Percentiles rank a stretch among this genome's conserved stretches.
phyloP scores from a whole-genome alignment of 2,329 filamentous ascomycete species.

The Apiospora sp. region DNA sequence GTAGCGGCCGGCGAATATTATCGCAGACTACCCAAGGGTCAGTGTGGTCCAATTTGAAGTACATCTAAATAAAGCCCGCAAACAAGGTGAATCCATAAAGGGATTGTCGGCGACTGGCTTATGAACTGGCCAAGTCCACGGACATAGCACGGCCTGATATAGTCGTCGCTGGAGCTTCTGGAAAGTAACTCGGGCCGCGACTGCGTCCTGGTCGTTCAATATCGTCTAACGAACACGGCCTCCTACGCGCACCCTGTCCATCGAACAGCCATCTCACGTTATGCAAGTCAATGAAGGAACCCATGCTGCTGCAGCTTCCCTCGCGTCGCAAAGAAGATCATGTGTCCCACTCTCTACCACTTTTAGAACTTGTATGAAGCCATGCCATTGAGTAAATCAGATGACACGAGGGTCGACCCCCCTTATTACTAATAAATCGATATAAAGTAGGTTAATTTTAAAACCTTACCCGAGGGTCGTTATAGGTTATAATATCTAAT shows the following conservation, averaged over 20 bases:
- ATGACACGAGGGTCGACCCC: no score
- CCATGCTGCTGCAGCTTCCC: slow-evolving; percentile 20
- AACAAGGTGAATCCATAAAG: slow-evolving; percentile 4
- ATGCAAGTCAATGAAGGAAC: slow-evolving; percentile 20
- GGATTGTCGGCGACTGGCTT: neutral
- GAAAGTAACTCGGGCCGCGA: slow-evolving; percentile 15
- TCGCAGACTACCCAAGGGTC: neutral
- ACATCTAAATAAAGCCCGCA: slow-evolving; percentile 16
- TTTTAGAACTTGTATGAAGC: slow-evolving; percentile 15
- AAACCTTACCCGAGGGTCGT: no score
- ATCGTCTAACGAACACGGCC: slow-evolving; percentile 1
- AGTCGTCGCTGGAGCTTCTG: neutral
- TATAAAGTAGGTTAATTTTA: no score
- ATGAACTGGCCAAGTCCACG: neutral
- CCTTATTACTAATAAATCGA: no score
- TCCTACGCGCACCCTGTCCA: slow-evolving; percentile 15
- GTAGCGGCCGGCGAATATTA: neutral
- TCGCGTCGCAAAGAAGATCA: slow-evolving; percentile 17
- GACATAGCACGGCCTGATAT: slow-evolving; percentile 14
- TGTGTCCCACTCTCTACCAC: slow-evolving; percentile 19
- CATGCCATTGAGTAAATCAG: slow-evolving; percentile 14
- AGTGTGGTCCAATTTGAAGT: neutral
- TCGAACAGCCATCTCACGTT: slow-evolving; percentile 21
- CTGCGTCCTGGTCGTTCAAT: slow-evolving; percentile 1
- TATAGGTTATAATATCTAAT: no score